phyloP scores from a whole-genome alignment of 805 yeast species.

The Cyberlindnera nakhonratchasimensis region DNA sequence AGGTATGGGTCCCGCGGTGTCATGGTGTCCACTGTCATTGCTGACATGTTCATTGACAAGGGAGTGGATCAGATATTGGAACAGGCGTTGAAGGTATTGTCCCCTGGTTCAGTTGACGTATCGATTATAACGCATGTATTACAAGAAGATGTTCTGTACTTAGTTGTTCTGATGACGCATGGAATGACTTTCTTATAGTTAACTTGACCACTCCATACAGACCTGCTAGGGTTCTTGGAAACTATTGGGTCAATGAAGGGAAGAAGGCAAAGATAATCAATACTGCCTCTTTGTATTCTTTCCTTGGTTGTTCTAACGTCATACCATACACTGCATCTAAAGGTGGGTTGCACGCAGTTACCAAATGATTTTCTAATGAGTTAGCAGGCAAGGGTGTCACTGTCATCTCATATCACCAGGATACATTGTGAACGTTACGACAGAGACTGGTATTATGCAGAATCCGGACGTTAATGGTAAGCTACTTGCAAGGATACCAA shows the following conservation, averaged over 20 bases:
- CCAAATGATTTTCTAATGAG: slow-evolving; percentile 65
- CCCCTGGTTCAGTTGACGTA: slow-evolving; percentile 61
- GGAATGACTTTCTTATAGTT: slow-evolving; percentile 67
- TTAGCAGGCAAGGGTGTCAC: slow-evolving; percentile 43
- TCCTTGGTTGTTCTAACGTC: slow-evolving; percentile 24
- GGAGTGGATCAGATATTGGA: slow-evolving; percentile 11
- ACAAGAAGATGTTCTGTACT: slow-evolving; percentile 61
- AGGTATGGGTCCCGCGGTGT: slow-evolving; percentile 37
- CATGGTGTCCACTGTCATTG: slow-evolving; percentile 5
- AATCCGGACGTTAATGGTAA: slow-evolving; percentile 28
- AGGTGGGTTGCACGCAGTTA: slow-evolving; percentile 72
- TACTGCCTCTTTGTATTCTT: slow-evolving; percentile 68
- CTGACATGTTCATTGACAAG: slow-evolving; percentile 9
- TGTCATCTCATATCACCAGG: slow-evolving; percentile 51
- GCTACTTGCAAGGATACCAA: slow-evolving; percentile 39
- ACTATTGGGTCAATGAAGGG: slow-evolving; percentile 50
- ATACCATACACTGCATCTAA: slow-evolving; percentile 83
- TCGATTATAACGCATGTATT: slow-evolving; percentile 85
- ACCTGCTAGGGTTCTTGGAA: slow-evolving; percentile 72
- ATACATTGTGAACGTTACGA: slow-evolving; percentile 46
- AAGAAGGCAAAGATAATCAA: slow-evolving; percentile 67
- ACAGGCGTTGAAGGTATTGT: slow-evolving; percentile 46
- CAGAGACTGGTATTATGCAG: slow-evolving; percentile 26
- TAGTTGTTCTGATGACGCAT: slow-evolving; percentile 38
- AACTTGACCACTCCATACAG: slow-evolving; percentile 78